Percentiles rank a stretch among this genome's conserved stretches.
phyloP scores from a whole-genome alignment of 441 rosid genomes.

The Adansonia gregorii region DNA sequence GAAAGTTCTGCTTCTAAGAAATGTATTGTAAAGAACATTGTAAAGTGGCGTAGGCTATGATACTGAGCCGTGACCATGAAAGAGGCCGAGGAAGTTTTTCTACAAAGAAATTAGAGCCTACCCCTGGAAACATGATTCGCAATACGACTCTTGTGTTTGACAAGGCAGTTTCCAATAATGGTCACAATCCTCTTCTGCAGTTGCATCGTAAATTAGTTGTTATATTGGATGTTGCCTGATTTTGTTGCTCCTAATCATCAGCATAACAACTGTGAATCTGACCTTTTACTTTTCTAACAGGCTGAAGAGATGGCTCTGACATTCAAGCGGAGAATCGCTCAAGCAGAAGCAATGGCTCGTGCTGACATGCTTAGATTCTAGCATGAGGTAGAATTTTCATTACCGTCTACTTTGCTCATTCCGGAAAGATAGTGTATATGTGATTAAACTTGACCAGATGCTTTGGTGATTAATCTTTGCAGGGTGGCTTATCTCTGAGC shows the following conservation, averaged over 20 bases:
- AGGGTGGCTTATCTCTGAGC: constrained; percentile 83
- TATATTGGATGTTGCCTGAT: too few species aligned
- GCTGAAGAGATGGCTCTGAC: constrained; percentile 99
- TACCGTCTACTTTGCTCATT: not conserved
- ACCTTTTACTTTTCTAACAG: constrained; percentile 35
- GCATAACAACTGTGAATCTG: not conserved
- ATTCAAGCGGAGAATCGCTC: constrained; percentile 95
- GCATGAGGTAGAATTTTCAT: constrained; percentile 65
- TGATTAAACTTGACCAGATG: not conserved
- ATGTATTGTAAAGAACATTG: not conserved
- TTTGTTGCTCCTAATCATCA: not conserved
- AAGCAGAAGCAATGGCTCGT: constrained; percentile 99
- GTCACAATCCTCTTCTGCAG: not conserved
- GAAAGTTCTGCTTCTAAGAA: constrained; percentile 1
- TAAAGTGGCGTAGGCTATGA: constrained; percentile 50
- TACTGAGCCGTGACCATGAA: constrained; percentile 95
- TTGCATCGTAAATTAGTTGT: not conserved
- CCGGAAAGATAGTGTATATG: constrained; percentile 4
- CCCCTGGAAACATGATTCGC: constrained; percentile 98
- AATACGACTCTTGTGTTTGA: constrained; percentile 96
- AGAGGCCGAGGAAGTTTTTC: constrained; percentile 98
- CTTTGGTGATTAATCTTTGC: constrained; percentile 31
- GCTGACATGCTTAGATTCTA: constrained; percentile 98
- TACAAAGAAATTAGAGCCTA: constrained; percentile 94
- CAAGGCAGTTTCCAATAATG: constrained; percentile 59